Percentiles rank a stretch among this genome's conserved stretches.
phyloP scores from a whole-genome alignment of 768 basidiomycete species.

The Lactarius hatsudake region DNA sequence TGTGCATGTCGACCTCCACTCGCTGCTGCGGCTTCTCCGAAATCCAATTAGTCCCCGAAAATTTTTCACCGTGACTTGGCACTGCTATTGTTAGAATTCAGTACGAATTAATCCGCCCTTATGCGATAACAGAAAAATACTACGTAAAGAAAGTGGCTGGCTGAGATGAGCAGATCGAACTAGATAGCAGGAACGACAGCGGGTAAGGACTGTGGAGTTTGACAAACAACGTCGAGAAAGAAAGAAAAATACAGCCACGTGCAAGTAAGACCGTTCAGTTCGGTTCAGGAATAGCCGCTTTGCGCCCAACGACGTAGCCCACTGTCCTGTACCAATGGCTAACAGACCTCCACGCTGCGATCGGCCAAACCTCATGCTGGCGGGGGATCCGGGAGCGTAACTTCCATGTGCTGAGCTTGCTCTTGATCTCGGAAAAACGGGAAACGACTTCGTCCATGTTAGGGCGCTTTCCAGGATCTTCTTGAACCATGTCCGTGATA shows the following conservation, averaged over 20 bases:
- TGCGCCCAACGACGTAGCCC: background rate
- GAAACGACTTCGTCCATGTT: constrained; percentile 19
- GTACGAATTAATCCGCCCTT: background rate
- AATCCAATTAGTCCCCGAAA: too few relatives aligned
- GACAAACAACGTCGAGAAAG: too few relatives aligned
- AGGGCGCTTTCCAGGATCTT: constrained; percentile 36
- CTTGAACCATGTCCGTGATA: constrained; percentile 37
- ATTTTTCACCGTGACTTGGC: too few relatives aligned
- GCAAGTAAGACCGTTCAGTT: too few relatives aligned
- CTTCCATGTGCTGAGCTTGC: constrained; percentile 12
- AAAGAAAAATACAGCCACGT: too few relatives aligned
- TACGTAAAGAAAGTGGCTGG: background rate
- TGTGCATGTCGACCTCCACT: too few relatives aligned
- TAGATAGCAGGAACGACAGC: background rate
- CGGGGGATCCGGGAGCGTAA: constrained; percentile 10
- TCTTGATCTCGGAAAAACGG: constrained; percentile 3
- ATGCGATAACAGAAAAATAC: background rate
- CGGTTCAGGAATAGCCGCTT: constrained; percentile 15
- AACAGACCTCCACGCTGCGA: background rate
- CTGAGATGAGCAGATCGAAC: background rate
- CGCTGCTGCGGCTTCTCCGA: too few relatives aligned
- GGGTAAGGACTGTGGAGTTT: background rate
- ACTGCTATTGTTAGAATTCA: too few relatives aligned
- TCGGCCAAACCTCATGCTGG: background rate
- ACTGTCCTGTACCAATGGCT: constrained; percentile 6